Base-by-base conservation (phyloP, 495 filamentous ascomycete species). In the Penicillium alfredii region DNA sequence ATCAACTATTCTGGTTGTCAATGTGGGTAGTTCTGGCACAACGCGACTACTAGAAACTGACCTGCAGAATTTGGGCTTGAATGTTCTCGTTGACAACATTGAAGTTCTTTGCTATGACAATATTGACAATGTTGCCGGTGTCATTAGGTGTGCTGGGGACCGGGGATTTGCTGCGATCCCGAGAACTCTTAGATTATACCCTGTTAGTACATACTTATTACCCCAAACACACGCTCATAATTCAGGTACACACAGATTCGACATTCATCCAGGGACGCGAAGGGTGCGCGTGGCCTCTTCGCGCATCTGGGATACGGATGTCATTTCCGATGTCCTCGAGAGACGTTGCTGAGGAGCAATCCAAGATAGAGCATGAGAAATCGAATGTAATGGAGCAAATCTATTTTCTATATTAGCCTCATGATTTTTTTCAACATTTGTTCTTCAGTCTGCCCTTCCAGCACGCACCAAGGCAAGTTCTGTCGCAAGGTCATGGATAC, bases 61-160 rank as follows among this genome's bases (percentile, higher is more conserved):
- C 77, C 65, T 87, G 90, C 17, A 98, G 72, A 17, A 76, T 80
- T 51, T 94, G 86, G 23, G 88, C 79, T 61, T 98, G 92, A n/a
- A 96, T 72, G 26, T 77, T 72, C 14, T 75, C 63, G 17, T 68
- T 67, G 2, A 82, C 83, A 25, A 68, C 55, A 54, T 94, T 76
- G 30, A 98, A 77, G 49, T 94, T 76, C 44, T 79, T 81, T 4
- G 83, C 80, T 30, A 98, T 80, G 14, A 95, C 66, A 8, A 95
- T 71, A 60, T 94, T 87, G 30, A 85, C 80, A 32, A 93, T 80
- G 27, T 61, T 58, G 19, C 55, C 60, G 15, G 60, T 61, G 11
- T 70, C 66, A 6, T 65, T 25, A 9, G 21, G 31, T 22, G 35
- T 29, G 5, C 21, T 42, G 10, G 44, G 34, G 23, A 28, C 35